Evolutionary conservation across 495 filamentous ascomycete genomes (phyloP).

Genomic region (Hypoxylon crocopeplum): DNA sequence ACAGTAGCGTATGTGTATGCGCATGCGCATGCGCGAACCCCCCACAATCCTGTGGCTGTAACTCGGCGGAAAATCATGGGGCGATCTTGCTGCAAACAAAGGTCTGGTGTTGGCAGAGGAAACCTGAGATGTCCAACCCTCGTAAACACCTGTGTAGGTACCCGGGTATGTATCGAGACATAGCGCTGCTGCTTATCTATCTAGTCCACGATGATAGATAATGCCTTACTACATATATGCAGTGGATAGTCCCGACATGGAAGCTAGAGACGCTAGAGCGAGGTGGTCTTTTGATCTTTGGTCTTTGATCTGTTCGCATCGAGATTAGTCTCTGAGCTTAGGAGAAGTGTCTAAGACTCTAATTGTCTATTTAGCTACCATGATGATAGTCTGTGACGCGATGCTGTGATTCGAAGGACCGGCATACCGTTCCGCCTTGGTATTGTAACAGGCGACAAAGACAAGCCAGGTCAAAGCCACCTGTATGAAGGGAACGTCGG

Average conservation of each 20-base stretch:
- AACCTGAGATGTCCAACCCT: conserved; percentile 1
- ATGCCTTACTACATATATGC: too few species aligned
- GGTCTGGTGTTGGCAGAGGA: conserved; percentile 14
- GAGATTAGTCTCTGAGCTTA: too few species aligned
- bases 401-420: conserved; percentile 5
- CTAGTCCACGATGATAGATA: too few species aligned
- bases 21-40: conserved; percentile 3
- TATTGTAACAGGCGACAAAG: conserved; percentile 7
- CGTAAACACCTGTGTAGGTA: not conserved
- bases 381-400: conserved; percentile 2
- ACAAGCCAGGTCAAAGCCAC: not conserved
- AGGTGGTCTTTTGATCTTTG: too few species aligned
- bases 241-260: too few species aligned
- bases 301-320: too few species aligned
- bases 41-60: not conserved
- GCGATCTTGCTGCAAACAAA: conserved; percentile 9
- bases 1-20: conserved; percentile 25
- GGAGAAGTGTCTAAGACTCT: too few species aligned
- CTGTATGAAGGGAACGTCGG: conserved; percentile 22
- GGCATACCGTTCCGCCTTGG: conserved; percentile 9
- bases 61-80: conserved; percentile 14
- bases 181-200: too few species aligned
- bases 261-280: too few species aligned
- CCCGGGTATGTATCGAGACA: not conserved
- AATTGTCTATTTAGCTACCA: not conserved